phyloP scores from a whole-genome alignment of 164 flowering plant species.

The Tetracentron sinense region DNA sequence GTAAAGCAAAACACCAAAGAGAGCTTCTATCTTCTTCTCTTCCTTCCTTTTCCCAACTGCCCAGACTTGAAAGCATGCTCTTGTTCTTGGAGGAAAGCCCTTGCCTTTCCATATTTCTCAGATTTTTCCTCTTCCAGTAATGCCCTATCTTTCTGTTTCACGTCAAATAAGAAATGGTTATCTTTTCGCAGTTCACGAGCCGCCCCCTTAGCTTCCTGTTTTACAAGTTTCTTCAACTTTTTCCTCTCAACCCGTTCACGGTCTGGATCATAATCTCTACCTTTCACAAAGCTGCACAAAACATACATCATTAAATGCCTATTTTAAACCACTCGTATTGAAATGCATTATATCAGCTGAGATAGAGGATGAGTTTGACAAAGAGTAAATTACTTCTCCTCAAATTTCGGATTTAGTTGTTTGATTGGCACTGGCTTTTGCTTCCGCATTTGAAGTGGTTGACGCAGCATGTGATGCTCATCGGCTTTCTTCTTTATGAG shows the following conservation, averaged over 20 bases:
- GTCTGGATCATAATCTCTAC: conserved; percentile 97
- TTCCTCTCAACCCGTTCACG: conserved; percentile 69
- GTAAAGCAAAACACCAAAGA: not conserved
- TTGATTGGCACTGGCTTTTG: conserved; percentile 74
- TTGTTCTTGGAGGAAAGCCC: conserved; percentile 88
- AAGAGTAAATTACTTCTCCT: conserved; percentile 49
- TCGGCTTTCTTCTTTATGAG: conserved; percentile 43
- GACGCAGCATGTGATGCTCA: conserved; percentile 53
- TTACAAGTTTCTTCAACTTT: conserved; percentile 61
- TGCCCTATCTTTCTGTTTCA: conserved; percentile 52
- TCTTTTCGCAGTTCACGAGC: conserved; percentile 83
- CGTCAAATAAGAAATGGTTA: conserved; percentile 62
- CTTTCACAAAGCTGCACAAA: conserved; percentile 85
- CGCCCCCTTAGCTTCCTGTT: conserved; percentile 78
- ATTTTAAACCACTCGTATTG: not conserved
- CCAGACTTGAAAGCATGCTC: conserved; percentile 95
- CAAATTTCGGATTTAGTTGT: conserved; percentile 71
- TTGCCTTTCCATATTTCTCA: conserved; percentile 64
- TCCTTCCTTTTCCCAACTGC: conserved; percentile 75
- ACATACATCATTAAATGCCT: conserved; percentile 3
- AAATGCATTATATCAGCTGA: not conserved
- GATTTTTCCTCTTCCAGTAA: conserved; percentile 54
- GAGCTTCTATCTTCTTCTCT: conserved; percentile 55
- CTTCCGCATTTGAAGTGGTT: conserved; percentile 81
- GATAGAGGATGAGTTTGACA: not conserved